Conservation (phyloP, 1,139 yeast genomes). For the Hemisphaericaspora xylofermentans region DNA sequence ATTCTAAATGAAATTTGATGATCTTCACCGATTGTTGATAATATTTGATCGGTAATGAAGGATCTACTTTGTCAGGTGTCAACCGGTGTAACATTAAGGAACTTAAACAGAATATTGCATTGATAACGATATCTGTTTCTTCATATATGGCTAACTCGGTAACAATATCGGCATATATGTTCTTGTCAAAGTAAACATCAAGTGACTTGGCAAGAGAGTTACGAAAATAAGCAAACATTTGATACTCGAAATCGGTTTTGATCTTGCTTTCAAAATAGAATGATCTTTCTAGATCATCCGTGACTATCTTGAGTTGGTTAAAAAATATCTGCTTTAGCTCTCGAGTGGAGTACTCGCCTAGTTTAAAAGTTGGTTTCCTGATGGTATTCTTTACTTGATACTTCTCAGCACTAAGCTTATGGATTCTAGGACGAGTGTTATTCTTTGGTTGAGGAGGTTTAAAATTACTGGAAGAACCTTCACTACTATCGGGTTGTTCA, state of each 20-base stretch:
- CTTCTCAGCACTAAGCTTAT: constrained; percentile 23
- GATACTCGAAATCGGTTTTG: constrained; percentile 26
- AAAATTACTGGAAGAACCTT: constrained; percentile 14
- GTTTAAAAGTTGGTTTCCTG: constrained; percentile 2
- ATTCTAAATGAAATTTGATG: constrained; percentile 28
- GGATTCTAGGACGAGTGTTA: constrained; percentile 37
- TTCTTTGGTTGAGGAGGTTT: constrained; percentile 39
- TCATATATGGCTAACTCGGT: constrained; percentile 39
- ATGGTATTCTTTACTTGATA: constrained; percentile 3
- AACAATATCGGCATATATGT: constrained; percentile 30
- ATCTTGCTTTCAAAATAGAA: constrained; percentile 15
- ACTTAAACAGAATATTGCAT: constrained; percentile 36
- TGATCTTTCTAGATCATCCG: constrained; percentile 7
- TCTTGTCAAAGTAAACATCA: constrained; percentile 33
- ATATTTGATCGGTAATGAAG: constrained; percentile 33
- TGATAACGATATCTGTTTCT: constrained; percentile 36
- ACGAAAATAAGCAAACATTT: constrained; percentile 34
- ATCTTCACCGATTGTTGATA: constrained; percentile 37
- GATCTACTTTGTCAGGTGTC: constrained; percentile 28
- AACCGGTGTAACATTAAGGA: constrained; percentile 33
- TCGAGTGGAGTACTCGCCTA: constrained; percentile 28
- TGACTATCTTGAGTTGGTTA: constrained; percentile 20
- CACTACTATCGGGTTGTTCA: background rate
- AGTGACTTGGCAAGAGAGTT: constrained; percentile 28
- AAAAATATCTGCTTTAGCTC: constrained; percentile 28